Evolutionary conservation across 2,329 filamentous ascomycete genomes (phyloP).

Genomic region (Colletotrichum godetiae): DNA sequence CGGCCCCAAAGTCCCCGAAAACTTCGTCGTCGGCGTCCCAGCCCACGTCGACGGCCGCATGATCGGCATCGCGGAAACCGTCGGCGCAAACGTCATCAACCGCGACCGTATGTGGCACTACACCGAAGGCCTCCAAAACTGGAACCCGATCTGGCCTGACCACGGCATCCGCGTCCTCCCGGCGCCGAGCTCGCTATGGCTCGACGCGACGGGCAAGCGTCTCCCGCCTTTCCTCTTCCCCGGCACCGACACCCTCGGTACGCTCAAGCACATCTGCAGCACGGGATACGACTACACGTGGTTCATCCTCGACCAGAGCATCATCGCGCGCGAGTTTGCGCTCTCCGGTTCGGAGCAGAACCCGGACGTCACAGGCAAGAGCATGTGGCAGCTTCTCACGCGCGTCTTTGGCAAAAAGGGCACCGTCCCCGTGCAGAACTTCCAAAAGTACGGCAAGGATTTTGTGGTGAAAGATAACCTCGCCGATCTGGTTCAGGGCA

Average conservation of each 20-base stretch:
- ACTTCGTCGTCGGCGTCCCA: slow-evolving; percentile 70
- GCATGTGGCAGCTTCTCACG: slow-evolving; percentile 61
- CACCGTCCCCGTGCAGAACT: slow-evolving; percentile 66
- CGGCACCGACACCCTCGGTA: slow-evolving; percentile 67
- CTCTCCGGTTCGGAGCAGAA: slow-evolving; percentile 74
- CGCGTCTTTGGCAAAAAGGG: slow-evolving; percentile 64
- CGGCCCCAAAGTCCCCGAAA: slow-evolving; percentile 64
- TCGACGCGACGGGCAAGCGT: slow-evolving; percentile 69
- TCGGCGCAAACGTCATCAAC: slow-evolving; percentile 68
- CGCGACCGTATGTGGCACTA: slow-evolving; percentile 76
- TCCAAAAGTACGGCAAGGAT: slow-evolving; percentile 68
- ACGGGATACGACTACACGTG: slow-evolving; percentile 73
- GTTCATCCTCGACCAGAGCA: slow-evolving; percentile 69
- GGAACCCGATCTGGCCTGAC: slow-evolving; percentile 70
- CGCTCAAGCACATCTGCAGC: slow-evolving; percentile 68
- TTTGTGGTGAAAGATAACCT: slow-evolving; percentile 69
- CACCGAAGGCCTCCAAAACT: slow-evolving; percentile 71
- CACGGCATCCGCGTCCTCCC: slow-evolving; percentile 72
- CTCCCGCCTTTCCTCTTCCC: slow-evolving; percentile 68
- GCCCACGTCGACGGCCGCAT: slow-evolving; percentile 74
- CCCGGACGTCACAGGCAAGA: slow-evolving; percentile 69
- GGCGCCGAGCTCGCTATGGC: slow-evolving; percentile 71
- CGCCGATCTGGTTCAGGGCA: slow-evolving; percentile 64
- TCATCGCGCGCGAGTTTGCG: slow-evolving; percentile 71
- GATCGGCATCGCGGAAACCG: slow-evolving; percentile 65